Evolutionary conservation across 1,284 basidiomycete species (phyloP).

Genomic region (Trichosporon ovoides): DNA sequence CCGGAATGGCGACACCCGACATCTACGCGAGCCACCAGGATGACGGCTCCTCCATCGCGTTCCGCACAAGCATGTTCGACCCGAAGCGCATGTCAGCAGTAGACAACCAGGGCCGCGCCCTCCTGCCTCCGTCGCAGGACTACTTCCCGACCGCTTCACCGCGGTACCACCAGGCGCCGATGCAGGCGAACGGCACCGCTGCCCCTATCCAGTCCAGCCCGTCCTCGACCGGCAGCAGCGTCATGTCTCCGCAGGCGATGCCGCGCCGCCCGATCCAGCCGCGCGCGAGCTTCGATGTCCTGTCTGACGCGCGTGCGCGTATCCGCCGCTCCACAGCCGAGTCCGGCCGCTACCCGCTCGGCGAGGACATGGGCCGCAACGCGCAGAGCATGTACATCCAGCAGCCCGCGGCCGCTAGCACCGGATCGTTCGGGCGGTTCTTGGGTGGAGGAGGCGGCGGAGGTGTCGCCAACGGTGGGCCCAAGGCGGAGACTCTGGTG

Average conservation of each 20-base stretch:
- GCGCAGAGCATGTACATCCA: constrained; percentile 35
- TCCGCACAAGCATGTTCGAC: constrained; percentile 17
- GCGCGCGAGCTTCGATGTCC: constrained; percentile 20
- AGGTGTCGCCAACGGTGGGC: no score
- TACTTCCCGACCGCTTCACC: constrained; percentile 24
- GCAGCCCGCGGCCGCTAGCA: constrained; percentile 20
- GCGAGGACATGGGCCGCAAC: constrained; percentile 3
- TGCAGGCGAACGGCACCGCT: not conserved
- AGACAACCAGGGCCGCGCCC: not conserved
- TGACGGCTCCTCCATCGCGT: constrained; percentile 4
- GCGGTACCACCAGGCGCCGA: constrained; percentile 17
- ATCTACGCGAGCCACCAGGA: constrained; percentile 11
- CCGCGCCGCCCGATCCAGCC: constrained; percentile 17
- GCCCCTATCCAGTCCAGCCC: not conserved
- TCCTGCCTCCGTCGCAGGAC: constrained; percentile 11
- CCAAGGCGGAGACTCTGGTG: not conserved
- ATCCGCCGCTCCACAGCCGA: constrained; percentile 14
- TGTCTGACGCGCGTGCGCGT: constrained; percentile 9
- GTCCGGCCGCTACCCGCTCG: not conserved
- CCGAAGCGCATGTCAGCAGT: constrained; percentile 18
- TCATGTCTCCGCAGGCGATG: not conserved
- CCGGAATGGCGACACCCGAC: constrained; percentile 15
- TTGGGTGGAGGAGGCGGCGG: not conserved
- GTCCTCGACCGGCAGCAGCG: not conserved
- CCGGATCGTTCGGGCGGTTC: constrained; percentile 24